These are phyloP conservation scores for Gyrodon lividus DNA, from an alignment of 768 basidiomycete genomes.

Conservation along the genomic window DNA sequence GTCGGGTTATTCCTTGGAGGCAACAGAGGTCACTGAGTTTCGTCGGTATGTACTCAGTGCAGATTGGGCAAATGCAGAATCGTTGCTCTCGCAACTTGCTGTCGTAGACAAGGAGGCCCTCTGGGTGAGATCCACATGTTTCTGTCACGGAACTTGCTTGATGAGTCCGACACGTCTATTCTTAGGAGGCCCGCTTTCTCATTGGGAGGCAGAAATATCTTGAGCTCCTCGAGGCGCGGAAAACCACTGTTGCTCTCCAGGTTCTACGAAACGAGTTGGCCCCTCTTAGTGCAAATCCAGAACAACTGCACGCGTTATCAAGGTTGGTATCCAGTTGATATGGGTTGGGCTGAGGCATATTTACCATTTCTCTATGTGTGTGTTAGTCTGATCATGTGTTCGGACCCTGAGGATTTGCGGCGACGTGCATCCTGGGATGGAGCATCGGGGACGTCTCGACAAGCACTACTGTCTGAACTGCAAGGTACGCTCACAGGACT, in stretches of 20 bases:
- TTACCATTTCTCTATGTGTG: slow-evolving; percentile 10
- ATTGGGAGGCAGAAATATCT: slow-evolving; percentile 96
- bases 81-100: slow-evolving; percentile 64
- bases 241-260: slow-evolving; percentile 77
- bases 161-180: slow-evolving; percentile 22
- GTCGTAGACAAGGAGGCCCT: slow-evolving; percentile 66
- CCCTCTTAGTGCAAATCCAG: slow-evolving; percentile 73
- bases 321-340: slow-evolving; percentile 51
- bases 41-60: slow-evolving; percentile 77
- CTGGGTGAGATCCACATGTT: slow-evolving; percentile 50
- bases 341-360: slow-evolving; percentile 11
- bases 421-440: slow-evolving; percentile 89
- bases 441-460: slow-evolving; percentile 74
- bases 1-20: slow-evolving; percentile 87
- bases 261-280: slow-evolving; percentile 89
- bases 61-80: slow-evolving; percentile 77
- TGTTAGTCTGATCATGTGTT: slow-evolving; percentile 87
- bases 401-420: slow-evolving; percentile 78
- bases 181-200: slow-evolving; percentile 78
- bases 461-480: slow-evolving; percentile 68
- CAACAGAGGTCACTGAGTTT: slow-evolving; percentile 74
- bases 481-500: slow-evolving; percentile 58
- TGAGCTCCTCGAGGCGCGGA: slow-evolving; percentile 80
- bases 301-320: slow-evolving; percentile 82
- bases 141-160: slow-evolving; percentile 5